Conservation (phyloP, 495 filamentous ascomycete genomes). For the Hypomontagnella monticulosa region DNA sequence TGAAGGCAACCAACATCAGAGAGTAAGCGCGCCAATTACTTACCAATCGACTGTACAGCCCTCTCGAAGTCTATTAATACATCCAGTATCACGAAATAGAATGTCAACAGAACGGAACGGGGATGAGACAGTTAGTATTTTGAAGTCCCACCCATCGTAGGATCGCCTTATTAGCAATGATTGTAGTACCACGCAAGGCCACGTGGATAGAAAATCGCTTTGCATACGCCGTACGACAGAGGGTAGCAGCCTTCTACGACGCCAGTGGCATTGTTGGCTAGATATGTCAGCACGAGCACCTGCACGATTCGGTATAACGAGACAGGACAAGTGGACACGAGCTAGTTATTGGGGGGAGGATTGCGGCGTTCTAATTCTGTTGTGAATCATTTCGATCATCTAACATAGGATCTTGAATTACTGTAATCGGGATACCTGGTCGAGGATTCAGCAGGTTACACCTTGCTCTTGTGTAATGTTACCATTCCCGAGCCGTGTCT, state of each 20-base stretch:
- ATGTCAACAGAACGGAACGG: background rate
- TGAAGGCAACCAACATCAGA: slow-evolving; percentile 1
- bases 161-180: slow-evolving; percentile 7
- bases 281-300: background rate
- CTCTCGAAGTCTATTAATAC: slow-evolving; percentile 25
- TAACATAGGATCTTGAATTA: slow-evolving; percentile 12
- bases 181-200: background rate
- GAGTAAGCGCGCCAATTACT: slow-evolving; percentile 24
- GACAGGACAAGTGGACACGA: too few species aligned
- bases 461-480: slow-evolving; percentile 15
- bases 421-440: slow-evolving; percentile 21
- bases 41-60: slow-evolving; percentile 1
- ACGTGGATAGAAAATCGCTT: slow-evolving; percentile 13
- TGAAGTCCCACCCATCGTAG: slow-evolving; percentile 1
- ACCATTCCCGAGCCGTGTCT: slow-evolving; percentile 30
- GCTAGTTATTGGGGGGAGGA: too few species aligned
- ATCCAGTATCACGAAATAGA: background rate
- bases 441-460: slow-evolving; percentile 23
- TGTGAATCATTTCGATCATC: slow-evolving; percentile 4
- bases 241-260: background rate
- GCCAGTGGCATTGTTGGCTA: background rate
- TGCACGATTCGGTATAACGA: too few species aligned
- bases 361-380: too few species aligned
- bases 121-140: background rate
- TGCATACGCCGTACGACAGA: background rate